A percentile compares a stretch with the other conserved stretches of the same genome.
Conservation (phyloP, 306 rosid genomes). For the Parietaria judaica region DNA sequence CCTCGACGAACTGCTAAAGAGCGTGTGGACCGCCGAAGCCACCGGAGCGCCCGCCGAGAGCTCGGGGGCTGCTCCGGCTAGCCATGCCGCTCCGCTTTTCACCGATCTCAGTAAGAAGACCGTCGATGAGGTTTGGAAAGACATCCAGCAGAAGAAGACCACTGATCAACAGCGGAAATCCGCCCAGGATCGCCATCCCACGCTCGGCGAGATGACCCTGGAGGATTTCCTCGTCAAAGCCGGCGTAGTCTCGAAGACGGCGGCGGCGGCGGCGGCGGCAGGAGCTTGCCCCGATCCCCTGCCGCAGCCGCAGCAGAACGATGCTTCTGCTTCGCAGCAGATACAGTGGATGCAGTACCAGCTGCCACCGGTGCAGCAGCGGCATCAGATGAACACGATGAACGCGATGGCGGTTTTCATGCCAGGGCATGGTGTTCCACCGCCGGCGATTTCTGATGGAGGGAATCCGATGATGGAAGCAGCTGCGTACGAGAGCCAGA, state of each 20-base stretch:
- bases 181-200: constrained; percentile 53
- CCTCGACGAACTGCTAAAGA: constrained; percentile 93
- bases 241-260: constrained; percentile 59
- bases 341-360: constrained; percentile 71
- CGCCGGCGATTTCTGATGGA: constrained; percentile 53
- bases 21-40: constrained; percentile 76
- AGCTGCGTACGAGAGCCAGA: constrained; percentile 51
- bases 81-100: constrained; percentile 32
- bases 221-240: constrained; percentile 96
- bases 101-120: constrained; percentile 72
- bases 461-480: constrained; percentile 55
- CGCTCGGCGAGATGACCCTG: constrained; percentile 94
- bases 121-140: constrained; percentile 95
- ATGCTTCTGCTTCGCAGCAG: constrained; percentile 50
- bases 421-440: constrained; percentile 51
- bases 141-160: constrained; percentile 66
- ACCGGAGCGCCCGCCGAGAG: not conserved
- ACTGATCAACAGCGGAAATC: constrained; percentile 31
- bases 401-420: constrained; percentile 59
- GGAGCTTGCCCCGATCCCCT: constrained; percentile 39
- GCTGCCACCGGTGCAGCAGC: constrained; percentile 60
- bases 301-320: constrained; percentile 37
- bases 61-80: not conserved
- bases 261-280: constrained; percentile 31
- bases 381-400: constrained; percentile 24